phyloP scores from a whole-genome alignment of 768 basidiomycete genomes.

The Tylopilus vinaceipallidus region DNA sequence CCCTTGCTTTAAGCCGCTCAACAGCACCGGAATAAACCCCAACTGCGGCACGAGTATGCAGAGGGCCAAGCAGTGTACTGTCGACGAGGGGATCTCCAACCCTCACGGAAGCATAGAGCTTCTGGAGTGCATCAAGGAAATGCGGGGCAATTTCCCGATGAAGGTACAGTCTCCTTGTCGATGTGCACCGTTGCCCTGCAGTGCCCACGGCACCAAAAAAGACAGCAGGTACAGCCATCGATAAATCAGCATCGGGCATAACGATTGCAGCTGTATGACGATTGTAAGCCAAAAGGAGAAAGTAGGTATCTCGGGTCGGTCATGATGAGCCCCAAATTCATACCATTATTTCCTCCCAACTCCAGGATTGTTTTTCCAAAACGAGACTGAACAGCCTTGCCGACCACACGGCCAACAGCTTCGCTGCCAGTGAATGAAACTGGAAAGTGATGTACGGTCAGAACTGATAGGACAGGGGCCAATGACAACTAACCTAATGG shows the following conservation, averaged over 20 bases:
- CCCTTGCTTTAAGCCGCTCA: slow-evolving; percentile 54
- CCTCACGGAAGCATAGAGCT: slow-evolving; percentile 65
- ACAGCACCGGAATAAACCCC: slow-evolving; percentile 62
- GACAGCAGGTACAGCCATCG: slow-evolving; percentile 84
- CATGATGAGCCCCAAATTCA: slow-evolving; percentile 21
- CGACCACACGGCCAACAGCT: slow-evolving; percentile 80
- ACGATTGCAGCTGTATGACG: slow-evolving; percentile 72
- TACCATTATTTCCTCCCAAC: slow-evolving; percentile 94
- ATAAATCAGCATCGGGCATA: slow-evolving; percentile 91
- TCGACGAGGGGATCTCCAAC: slow-evolving; percentile 85
- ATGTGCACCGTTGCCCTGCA: slow-evolving; percentile 77
- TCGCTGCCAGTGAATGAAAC: slow-evolving; percentile 98
- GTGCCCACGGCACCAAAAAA: slow-evolving; percentile 94
- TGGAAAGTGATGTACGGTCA: slow-evolving; percentile 28
- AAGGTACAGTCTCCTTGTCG: slow-evolving; percentile 86
- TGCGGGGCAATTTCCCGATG: slow-evolving; percentile 75
- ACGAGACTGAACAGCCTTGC: slow-evolving; percentile 78
- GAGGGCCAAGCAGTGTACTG: slow-evolving; percentile 78
- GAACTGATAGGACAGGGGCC: background rate
- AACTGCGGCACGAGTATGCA: slow-evolving; percentile 75
- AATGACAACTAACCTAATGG: slow-evolving; percentile 61
- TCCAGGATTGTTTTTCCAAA: slow-evolving; percentile 92
- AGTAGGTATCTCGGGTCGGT: slow-evolving; percentile 17
- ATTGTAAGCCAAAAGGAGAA: slow-evolving; percentile 16
- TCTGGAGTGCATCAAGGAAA: slow-evolving; percentile 74